phyloP scores from a whole-genome alignment of 2,329 filamentous ascomycete genomes.

The Epichloe baconii region DNA sequence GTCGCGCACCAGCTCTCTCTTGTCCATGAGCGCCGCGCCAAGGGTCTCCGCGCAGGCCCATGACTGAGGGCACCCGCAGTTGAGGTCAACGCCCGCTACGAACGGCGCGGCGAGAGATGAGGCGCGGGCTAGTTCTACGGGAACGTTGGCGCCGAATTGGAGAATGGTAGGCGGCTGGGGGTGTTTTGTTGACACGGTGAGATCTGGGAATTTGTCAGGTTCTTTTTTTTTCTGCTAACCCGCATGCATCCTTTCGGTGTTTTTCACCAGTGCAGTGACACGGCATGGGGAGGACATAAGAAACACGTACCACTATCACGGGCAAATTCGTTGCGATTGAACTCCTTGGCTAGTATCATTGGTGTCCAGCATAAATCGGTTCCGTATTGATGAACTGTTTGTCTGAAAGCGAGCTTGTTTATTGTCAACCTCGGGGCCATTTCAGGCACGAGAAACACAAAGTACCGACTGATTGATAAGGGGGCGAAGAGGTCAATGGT shows the following conservation, averaged over 20 bases:
- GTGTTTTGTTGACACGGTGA: constrained; percentile 43
- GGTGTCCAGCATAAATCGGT: constrained; percentile 58
- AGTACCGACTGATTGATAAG: neutral
- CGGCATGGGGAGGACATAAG: too few species aligned
- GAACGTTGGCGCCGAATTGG: constrained; percentile 52
- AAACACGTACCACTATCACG: constrained; percentile 40
- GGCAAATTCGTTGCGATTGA: constrained; percentile 47
- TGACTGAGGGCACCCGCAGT: constrained; percentile 61
- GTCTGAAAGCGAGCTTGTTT: constrained; percentile 50
- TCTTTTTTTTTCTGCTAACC: neutral
- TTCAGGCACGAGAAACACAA: neutral
- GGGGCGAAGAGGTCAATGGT: constrained; percentile 5
- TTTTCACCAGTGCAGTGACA: too few species aligned
- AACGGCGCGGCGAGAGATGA: constrained; percentile 47
- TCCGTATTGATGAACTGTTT: constrained; percentile 51
- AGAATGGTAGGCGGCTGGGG: constrained; percentile 47
- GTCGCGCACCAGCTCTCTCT: constrained; percentile 49
- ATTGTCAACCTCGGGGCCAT: constrained; percentile 4
- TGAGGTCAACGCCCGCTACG: constrained; percentile 53
- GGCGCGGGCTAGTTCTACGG: constrained; percentile 49
- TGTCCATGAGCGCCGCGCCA: constrained; percentile 56
- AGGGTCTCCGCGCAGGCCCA: constrained; percentile 59
- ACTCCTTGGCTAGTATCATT: constrained; percentile 59
- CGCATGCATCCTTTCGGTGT: too few species aligned
- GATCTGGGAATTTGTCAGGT: constrained; percentile 27